phyloP scores from a whole-genome alignment of 257 asterid species.

The Coffea canephora region DNA sequence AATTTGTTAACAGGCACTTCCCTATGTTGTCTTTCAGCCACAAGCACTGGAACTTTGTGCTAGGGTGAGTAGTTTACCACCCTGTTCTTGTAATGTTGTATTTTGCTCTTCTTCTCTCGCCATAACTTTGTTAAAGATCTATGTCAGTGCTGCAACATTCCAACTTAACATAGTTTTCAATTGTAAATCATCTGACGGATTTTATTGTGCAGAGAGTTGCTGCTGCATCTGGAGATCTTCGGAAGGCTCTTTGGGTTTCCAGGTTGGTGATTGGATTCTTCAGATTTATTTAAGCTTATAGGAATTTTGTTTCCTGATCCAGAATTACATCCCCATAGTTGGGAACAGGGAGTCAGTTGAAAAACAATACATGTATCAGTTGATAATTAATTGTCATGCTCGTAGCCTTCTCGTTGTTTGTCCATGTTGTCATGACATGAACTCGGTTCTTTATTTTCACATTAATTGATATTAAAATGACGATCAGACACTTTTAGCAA shows the following conservation, averaged over 20 bases:
- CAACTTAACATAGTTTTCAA: neutral
- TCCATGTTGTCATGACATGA: neutral
- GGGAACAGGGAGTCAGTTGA: neutral
- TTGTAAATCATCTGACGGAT: conserved; percentile 5
- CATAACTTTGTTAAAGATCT: neutral
- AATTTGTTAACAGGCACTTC: conserved; percentile 61
- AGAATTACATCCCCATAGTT: neutral
- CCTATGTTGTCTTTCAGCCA: conserved; percentile 71
- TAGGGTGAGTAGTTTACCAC: conserved; percentile 48
- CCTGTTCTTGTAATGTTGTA: neutral
- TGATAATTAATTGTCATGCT: neutral
- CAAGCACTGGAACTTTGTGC: conserved; percentile 97
- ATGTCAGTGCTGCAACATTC: neutral
- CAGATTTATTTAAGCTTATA: neutral
- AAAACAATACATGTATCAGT: neutral
- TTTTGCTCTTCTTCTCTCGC: neutral
- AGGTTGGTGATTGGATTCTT: conserved; percentile 48
- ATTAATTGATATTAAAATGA: neutral
- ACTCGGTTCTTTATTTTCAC: neutral
- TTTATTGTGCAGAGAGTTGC: conserved; percentile 66
- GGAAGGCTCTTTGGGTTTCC: conserved; percentile 92
- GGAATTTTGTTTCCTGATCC: neutral
- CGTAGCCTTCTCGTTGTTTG: neutral
- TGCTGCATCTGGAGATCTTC: conserved; percentile 95
- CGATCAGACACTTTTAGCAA: neutral